Evolutionary conservation across 768 basidiomycete genomes (phyloP).

Genomic region (Panaeolus papilionaceus): DNA sequence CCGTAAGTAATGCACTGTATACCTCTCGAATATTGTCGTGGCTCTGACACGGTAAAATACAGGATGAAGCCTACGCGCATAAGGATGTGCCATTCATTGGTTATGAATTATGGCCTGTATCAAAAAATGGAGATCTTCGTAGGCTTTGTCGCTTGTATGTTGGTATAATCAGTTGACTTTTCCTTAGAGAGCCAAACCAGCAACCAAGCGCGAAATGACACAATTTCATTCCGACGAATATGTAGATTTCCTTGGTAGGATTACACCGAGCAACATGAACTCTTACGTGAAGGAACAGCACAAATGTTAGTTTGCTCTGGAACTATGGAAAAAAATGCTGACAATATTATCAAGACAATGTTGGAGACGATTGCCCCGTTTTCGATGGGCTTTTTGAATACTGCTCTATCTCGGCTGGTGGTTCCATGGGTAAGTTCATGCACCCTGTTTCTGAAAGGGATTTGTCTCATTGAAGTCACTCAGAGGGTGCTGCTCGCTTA

Average conservation of each 20-base stretch:
- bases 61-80: conserved; percentile 99
- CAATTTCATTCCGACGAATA: conserved; percentile 99
- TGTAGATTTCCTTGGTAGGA: conserved; percentile 93
- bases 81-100: conserved; percentile 98
- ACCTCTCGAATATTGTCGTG: not conserved
- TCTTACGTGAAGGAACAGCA: conserved; percentile 93
- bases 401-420: conserved; percentile 99
- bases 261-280: conserved; percentile 95
- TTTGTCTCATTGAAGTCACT: conserved; percentile 13
- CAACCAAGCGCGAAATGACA: conserved; percentile 99
- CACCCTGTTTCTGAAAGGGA: conserved; percentile 17
- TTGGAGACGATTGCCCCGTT: conserved; percentile 98
- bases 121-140: conserved; percentile 99
- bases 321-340: not conserved
- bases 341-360: conserved; percentile 70
- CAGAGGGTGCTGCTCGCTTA: conserved; percentile 96
- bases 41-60: conserved; percentile 25
- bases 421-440: conserved; percentile 89
- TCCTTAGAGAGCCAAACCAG: conserved; percentile 93
- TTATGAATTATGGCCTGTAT: conserved; percentile 99
- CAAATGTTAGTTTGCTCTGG: conserved; percentile 68
- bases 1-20: conserved; percentile 58
- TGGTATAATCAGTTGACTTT: not conserved
- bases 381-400: conserved; percentile 99
- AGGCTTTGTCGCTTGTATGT: conserved; percentile 39